Base-by-base conservation (phyloP, 768 basidiomycete species). In the Xanthoconium purpureum region DNA sequence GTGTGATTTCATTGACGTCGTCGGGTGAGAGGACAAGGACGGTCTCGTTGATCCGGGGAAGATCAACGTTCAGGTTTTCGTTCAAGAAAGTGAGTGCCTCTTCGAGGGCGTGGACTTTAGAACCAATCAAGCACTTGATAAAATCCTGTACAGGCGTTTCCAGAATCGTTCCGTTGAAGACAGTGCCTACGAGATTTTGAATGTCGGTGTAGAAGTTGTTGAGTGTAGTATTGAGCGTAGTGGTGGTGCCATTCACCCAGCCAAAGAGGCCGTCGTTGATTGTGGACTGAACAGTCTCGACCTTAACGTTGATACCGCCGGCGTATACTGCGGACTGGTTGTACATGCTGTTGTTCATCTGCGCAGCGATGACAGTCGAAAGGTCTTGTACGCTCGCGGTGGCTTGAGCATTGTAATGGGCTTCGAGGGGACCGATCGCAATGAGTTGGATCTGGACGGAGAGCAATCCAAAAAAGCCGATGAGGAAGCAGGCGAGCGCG, bases 241-340 rank as follows among this genome's bases (percentile, higher is more conserved):
- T 85, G 1, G 94, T 96, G 9, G 96, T 96, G 17, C 78, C 81
- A 64, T 98, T 94, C 47, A 98, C 87, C 95, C 95, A 98, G 11
- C 94, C 94, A 59, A 98, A 96, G 45, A 98, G 73, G 28, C 89
- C 89, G 39, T 91, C 75, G 69, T 98, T 92, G 71, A 98, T 83
- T 7, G 84, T 81, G 38, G 76, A 77, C 74, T 98, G 91, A 47
- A 92, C 78, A 35, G 63, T 63, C 47, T 83, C 80, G 20, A 98
- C 84, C 32, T 83, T 88, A 18, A 64, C 65, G 61, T 98, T 99
- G 66, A 94, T 78, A 33, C 78, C 78, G n/a, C 71, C 77, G 5
- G 95, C 94, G 61, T 95, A 99, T 5, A 80, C 67, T 14, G 81
- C 66, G 10, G 91, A 94, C 62, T 92, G 85, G 63, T 88, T 85